phyloP scores from a whole-genome alignment of 2,329 filamentous ascomycete genomes.

The Pleomassaria siparia region DNA sequence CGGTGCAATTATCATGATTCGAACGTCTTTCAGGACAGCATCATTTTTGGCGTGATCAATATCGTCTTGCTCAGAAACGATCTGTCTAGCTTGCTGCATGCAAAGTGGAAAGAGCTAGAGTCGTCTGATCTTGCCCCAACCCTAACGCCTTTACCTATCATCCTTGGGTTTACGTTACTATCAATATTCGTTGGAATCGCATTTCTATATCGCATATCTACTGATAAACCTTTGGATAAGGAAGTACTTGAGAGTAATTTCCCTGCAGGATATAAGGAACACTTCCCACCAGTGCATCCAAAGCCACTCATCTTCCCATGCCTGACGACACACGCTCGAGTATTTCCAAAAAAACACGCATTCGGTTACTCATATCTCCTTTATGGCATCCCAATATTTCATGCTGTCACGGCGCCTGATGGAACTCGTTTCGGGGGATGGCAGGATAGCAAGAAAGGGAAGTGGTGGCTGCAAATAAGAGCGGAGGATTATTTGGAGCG shows the following conservation, averaged over 20 bases:
- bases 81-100: conserved; percentile 8
- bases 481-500: conserved; percentile 63
- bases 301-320: conserved; percentile 61
- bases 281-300: conserved; percentile 16
- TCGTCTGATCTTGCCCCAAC: neutral
- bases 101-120: conserved; percentile 14
- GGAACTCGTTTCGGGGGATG: conserved; percentile 19
- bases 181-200: neutral
- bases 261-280: neutral
- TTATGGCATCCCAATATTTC: conserved; percentile 68
- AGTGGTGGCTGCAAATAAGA: conserved; percentile 62
- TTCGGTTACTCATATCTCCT: conserved; percentile 73
- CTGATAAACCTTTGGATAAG: neutral
- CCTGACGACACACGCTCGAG: conserved; percentile 63
- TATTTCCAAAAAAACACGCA: conserved; percentile 68
- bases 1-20: conserved; percentile 21
- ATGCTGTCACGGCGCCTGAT: conserved; percentile 47
- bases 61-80: conserved; percentile 10
- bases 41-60: conserved; percentile 16
- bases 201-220: neutral
- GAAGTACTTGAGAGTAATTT: neutral
- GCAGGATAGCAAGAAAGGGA: conserved; percentile 31
- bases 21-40: conserved; percentile 22
- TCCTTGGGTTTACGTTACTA: neutral
- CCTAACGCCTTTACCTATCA: neutral